Base-by-base conservation (phyloP, 129 eudicot genomes). In the Logfia minima region DNA sequence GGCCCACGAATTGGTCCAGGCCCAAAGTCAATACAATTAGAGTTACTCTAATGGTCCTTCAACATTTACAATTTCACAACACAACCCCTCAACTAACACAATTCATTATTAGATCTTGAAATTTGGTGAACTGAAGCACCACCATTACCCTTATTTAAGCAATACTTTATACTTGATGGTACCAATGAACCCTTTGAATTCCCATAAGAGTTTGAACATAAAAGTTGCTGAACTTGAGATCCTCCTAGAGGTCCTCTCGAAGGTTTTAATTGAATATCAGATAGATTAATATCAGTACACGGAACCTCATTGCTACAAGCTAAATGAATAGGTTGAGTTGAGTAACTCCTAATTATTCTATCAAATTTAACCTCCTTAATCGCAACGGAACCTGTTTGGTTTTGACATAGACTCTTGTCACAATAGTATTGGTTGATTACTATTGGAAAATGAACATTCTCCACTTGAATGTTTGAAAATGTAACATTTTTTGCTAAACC, bases 381-480 rank as follows among this genome's bases (percentile, higher is more conserved):
- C 4, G 96, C 92, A 21, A 90, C 81, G 8, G 92, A 89, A 19
- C 84, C 85, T 29, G 96, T 83, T 28, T 93, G 91, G 72, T 93
- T 93, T 70, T 78, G 84, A 83, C 96, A 93, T 2, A 39, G 2
- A 14, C 69, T 23, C 53, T 90, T 93, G 82, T 88, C 95, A 32
- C 98, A 93, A 11, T 93, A 93, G 86, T 81, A 93, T 45, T 93
- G 98, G 75, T 93, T 89, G 5, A 93, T 93, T 52, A 84, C 84
- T 78, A 93, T 81, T 0, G 98, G 98, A 28, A 93, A 90, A 66
- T 88, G 90, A 19, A 90, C 98, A 68, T 88, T 70, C 0, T 71
- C 61, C 23, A 90, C 86, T 52, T 84, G 87, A 66, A 93, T 93
- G 77, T 84, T 84, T 22, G 96, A 85, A 68, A 90, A 92, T 10